phyloP scores from a whole-genome alignment of 164 flowering plant genomes.

The Pachysandra terminalis region DNA sequence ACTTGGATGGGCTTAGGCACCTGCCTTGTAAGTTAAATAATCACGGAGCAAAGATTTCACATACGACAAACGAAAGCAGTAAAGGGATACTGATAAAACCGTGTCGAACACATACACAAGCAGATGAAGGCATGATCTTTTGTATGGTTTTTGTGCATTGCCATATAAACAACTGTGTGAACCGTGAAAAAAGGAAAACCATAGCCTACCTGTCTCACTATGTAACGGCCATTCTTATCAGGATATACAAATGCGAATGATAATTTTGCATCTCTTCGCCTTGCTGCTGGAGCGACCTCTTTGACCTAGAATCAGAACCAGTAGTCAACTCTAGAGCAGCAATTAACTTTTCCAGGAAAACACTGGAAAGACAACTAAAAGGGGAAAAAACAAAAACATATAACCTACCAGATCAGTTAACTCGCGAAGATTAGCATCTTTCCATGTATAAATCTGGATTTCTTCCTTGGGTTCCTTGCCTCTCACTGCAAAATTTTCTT shows the following conservation, averaged over 20 bases:
- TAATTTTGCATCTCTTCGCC: slow-evolving; percentile 83
- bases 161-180: not conserved
- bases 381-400: not conserved
- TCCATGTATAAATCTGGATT: slow-evolving; percentile 98
- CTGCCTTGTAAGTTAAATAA: not conserved
- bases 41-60: too few relatives aligned
- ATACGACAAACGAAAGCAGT: too few relatives aligned
- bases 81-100: too few relatives aligned
- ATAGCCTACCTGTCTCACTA: slow-evolving; percentile 69
- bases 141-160: too few relatives aligned
- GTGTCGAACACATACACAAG: too few relatives aligned
- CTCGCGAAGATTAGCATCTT: slow-evolving; percentile 96
- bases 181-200: not conserved
- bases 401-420: slow-evolving; percentile 78
- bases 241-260: slow-evolving; percentile 98
- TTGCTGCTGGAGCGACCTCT: slow-evolving; percentile 90
- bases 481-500: slow-evolving; percentile 76
- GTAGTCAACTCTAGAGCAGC: slow-evolving; percentile 14
- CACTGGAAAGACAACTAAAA: not conserved
- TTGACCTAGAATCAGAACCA: slow-evolving; percentile 52
- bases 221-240: slow-evolving; percentile 73
- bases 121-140: not conserved
- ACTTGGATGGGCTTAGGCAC: not conserved
- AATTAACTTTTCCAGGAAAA: not conserved
- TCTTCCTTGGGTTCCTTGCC: slow-evolving; percentile 97